phyloP scores from a whole-genome alignment of 140 eudicot genomes.

The Oenanthe javanica region DNA sequence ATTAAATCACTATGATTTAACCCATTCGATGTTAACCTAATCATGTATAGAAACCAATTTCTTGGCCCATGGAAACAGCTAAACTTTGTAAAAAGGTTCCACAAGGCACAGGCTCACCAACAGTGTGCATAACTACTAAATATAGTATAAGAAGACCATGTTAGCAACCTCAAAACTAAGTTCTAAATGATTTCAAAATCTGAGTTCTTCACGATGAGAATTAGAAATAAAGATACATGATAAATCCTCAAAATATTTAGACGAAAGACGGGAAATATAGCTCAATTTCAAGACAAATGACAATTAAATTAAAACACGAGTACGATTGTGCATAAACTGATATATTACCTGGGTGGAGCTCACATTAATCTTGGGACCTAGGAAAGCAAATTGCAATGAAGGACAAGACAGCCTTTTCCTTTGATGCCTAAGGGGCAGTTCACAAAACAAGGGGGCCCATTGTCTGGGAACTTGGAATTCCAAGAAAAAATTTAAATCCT shows the following conservation, averaged over 20 bases:
- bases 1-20: neutral
- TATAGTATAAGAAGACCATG: neutral
- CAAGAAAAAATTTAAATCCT: constrained; percentile 72
- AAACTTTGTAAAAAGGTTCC: neutral
- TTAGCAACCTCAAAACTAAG: neutral
- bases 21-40: neutral
- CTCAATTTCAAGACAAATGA: neutral
- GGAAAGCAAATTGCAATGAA: constrained; percentile 53
- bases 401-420: constrained; percentile 55
- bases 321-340: neutral
- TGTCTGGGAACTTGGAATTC: constrained; percentile 91
- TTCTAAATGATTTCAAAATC: neutral
- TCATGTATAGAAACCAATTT: neutral
- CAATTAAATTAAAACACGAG: neutral
- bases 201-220: neutral
- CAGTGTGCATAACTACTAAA: neutral
- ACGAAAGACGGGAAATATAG: neutral
- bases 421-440: constrained; percentile 85
- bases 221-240: neutral
- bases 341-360: constrained; percentile 65
- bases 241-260: neutral
- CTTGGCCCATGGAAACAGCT: neutral
- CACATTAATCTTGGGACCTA: constrained; percentile 75
- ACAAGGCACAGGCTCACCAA: neutral
- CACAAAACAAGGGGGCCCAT: constrained; percentile 90